Percentiles rank a stretch among this genome's conserved stretches.
These are phyloP conservation scores for Aureobasidium zeae DNA, from an alignment of 2,329 filamentous ascomycete species.

Conservation along the genomic window DNA sequence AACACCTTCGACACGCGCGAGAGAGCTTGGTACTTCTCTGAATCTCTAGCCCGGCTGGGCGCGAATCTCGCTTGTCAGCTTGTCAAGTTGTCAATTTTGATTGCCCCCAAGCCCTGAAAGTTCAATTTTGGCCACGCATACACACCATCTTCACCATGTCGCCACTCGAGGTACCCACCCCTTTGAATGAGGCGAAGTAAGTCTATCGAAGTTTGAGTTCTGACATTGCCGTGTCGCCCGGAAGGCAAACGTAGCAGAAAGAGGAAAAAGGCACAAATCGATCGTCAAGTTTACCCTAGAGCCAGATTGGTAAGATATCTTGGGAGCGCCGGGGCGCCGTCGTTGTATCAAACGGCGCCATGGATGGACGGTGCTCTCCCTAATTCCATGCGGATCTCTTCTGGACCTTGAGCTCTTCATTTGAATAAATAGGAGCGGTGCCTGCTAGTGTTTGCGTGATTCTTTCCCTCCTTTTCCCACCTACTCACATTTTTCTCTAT, in stretches of 20 bases:
- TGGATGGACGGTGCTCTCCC: slow-evolving; percentile 10
- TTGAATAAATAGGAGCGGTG: slow-evolving; percentile 2
- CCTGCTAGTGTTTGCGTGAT: not conserved
- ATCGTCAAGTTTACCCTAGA: too few relatives aligned
- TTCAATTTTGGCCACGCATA: too few relatives aligned
- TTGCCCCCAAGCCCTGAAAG: too few relatives aligned
- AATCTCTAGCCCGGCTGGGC: too few relatives aligned
- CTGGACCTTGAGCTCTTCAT: slow-evolving; percentile 6
- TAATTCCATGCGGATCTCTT: not conserved
- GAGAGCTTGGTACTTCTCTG: too few relatives aligned
- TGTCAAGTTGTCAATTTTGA: too few relatives aligned
- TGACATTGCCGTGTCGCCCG: slow-evolving; percentile 5
- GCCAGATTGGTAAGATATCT: not conserved
- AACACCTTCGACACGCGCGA: too few relatives aligned
- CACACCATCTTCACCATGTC: too few relatives aligned
- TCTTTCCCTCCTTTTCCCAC: not conserved
- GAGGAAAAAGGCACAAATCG: slow-evolving; percentile 11
- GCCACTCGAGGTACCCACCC: too few relatives aligned
- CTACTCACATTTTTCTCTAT: not conserved
- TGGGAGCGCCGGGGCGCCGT: slow-evolving; percentile 9
- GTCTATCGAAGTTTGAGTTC: slow-evolving; percentile 1
- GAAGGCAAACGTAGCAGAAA: not conserved
- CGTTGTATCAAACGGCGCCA: slow-evolving; percentile 14
- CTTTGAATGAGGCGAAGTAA: not conserved
- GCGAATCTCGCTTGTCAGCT: too few relatives aligned